These are phyloP conservation scores for Xylariaceae sp. DNA, from an alignment of 2,329 filamentous ascomycete genomes.

Conservation along the genomic window DNA sequence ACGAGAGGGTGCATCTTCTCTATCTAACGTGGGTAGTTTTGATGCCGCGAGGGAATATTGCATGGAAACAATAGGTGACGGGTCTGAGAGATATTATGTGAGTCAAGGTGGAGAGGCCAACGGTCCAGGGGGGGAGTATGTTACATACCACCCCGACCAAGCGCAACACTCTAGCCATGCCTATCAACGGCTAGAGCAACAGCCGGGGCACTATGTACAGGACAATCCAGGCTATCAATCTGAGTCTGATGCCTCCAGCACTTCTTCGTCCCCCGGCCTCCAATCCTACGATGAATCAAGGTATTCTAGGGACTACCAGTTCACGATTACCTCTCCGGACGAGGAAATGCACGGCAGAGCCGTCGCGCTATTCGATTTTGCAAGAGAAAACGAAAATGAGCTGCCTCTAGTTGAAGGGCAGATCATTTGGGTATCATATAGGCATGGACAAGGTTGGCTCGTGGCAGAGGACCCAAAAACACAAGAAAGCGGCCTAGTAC, in stretches of 20 bases:
- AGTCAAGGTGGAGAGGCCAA: constrained; percentile 70
- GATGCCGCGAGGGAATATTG: constrained; percentile 69
- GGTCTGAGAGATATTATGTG: constrained; percentile 74
- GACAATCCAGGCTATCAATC: constrained; percentile 54
- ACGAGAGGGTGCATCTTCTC: constrained; percentile 43
- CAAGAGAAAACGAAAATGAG: constrained; percentile 94
- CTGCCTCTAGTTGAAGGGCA: constrained; percentile 90
- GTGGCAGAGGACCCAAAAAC: constrained; percentile 96
- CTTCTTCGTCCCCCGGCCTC: constrained; percentile 60
- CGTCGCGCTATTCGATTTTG: constrained; percentile 93
- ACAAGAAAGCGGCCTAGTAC: constrained; percentile 90
- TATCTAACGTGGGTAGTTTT: constrained; percentile 53
- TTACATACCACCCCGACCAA: constrained; percentile 74
- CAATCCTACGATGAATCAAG: constrained; percentile 71
- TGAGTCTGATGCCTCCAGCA: constrained; percentile 62
- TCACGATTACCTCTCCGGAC: constrained; percentile 91
- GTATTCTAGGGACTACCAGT: constrained; percentile 90
- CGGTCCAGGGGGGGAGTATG: constrained; percentile 77
- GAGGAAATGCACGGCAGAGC: constrained; percentile 98
- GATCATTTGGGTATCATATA: constrained; percentile 93
- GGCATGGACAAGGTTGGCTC: constrained; percentile 95
- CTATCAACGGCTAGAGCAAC: constrained; percentile 50
- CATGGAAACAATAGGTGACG: constrained; percentile 68
- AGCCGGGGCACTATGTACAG: constrained; percentile 48
- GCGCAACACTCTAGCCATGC: constrained; percentile 57